phyloP scores from a whole-genome alignment of 2,329 filamentous ascomycete genomes.

The Xylaria sp. region DNA sequence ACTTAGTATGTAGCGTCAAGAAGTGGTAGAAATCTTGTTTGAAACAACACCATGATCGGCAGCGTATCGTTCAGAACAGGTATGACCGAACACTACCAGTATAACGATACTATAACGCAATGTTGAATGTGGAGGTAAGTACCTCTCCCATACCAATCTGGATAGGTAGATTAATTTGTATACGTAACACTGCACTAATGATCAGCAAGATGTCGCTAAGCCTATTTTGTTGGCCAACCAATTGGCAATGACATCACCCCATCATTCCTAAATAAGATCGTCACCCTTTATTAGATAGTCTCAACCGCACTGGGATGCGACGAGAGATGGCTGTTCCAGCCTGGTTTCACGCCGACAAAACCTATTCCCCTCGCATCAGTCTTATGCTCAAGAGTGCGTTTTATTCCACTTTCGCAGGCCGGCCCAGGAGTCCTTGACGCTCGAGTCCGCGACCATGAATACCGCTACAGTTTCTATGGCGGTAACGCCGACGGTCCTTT shows the following conservation, averaged over 20 bases:
- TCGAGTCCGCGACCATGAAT: constrained; percentile 54
- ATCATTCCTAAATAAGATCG: constrained; percentile 24
- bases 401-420: constrained; percentile 2
- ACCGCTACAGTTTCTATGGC: constrained; percentile 84
- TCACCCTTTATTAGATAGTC: constrained; percentile 28
- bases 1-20: not conserved
- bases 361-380: not conserved
- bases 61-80: too few species aligned
- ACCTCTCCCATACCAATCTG: not conserved
- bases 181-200: not conserved
- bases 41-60: not conserved
- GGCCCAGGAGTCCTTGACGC: constrained; percentile 16
- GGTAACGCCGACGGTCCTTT: constrained; percentile 86
- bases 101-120: not conserved
- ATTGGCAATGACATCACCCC: constrained; percentile 35
- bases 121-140: not conserved
- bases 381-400: constrained; percentile 4
- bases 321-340: constrained; percentile 11
- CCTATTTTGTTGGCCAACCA: constrained; percentile 13
- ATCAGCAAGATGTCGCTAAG: constrained; percentile 24
- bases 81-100: too few species aligned
- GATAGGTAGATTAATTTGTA: not conserved
- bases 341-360: constrained; percentile 9
- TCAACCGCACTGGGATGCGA: constrained; percentile 13
- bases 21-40: not conserved